Conservation (phyloP, 805 yeast genomes). For the Yarrowia phangngaensis region DNA sequence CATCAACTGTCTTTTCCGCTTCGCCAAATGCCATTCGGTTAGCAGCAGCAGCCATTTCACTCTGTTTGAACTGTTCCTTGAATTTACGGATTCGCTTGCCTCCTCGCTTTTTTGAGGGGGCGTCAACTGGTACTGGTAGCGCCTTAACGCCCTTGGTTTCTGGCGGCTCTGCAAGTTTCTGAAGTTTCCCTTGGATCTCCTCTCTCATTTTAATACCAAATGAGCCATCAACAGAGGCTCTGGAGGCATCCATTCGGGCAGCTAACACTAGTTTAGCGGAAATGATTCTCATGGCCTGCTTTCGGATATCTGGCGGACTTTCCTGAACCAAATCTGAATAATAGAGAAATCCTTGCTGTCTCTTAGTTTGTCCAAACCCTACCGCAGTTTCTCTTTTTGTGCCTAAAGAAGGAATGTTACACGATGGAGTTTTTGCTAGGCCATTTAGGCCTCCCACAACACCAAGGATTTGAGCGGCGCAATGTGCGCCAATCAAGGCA, state of each 20-base stretch:
- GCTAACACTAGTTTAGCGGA: constrained; percentile 79
- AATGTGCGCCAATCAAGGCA: constrained; percentile 63
- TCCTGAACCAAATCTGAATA: constrained; percentile 55
- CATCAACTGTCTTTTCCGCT: constrained; percentile 60
- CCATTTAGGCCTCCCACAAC: constrained; percentile 64
- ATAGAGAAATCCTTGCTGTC: constrained; percentile 69
- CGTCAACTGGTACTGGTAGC: constrained; percentile 71
- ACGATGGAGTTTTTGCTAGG: constrained; percentile 68
- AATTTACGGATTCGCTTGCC: constrained; percentile 76
- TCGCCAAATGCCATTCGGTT: constrained; percentile 81
- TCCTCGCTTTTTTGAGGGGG: constrained; percentile 76
- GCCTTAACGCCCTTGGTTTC: constrained; percentile 57
- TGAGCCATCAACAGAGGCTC: constrained; percentile 44
- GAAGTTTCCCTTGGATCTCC: constrained; percentile 62
- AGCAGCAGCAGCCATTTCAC: constrained; percentile 77
- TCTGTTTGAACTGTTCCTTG: constrained; percentile 74
- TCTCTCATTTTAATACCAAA: constrained; percentile 56
- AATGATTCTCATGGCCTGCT: constrained; percentile 70
- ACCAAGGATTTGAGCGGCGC: constrained; percentile 70
- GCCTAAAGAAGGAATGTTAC: constrained; percentile 80
- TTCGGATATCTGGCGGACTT: constrained; percentile 55
- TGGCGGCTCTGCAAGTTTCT: constrained; percentile 75
- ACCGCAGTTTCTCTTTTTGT: constrained; percentile 43
- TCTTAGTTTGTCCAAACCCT: constrained; percentile 43
- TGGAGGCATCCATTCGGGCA: constrained; percentile 70